Percentiles rank a stretch among this genome's conserved stretches.
These are phyloP conservation scores for Hypocrella siamensis DNA, from an alignment of 2,329 filamentous ascomycete species.

Conservation along the genomic window DNA sequence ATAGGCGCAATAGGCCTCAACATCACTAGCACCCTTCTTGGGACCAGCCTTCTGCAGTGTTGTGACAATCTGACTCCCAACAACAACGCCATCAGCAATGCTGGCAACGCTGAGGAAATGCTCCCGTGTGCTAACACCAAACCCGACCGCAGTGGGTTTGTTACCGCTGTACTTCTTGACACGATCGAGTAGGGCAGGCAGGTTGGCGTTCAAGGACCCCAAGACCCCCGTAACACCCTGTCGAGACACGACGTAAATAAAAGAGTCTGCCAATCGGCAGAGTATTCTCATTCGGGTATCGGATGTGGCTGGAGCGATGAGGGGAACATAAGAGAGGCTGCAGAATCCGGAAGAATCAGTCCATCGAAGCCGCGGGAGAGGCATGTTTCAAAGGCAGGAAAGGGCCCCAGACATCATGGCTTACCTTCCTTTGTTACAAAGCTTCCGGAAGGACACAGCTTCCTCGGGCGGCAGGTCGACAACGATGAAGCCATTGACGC, in stretches of 20 bases:
- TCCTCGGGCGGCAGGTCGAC: constrained; percentile 94
- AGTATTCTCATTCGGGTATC: constrained; percentile 88
- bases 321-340: constrained; percentile 85
- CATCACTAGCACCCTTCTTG: constrained; percentile 39
- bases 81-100: constrained; percentile 86
- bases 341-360: not conserved
- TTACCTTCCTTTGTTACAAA: constrained; percentile 62
- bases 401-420: constrained; percentile 14
- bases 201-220: constrained; percentile 63
- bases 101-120: constrained; percentile 78
- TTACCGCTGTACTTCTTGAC: constrained; percentile 90
- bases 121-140: constrained; percentile 88
- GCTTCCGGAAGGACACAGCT: constrained; percentile 77
- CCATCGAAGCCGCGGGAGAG: not conserved
- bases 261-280: constrained; percentile 92
- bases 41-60: constrained; percentile 35
- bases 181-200: constrained; percentile 66
- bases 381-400: no score
- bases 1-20: constrained; percentile 75
- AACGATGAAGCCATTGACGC: constrained; percentile 92
- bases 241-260: constrained; percentile 95
- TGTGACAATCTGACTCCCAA: constrained; percentile 88
- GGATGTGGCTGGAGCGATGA: constrained; percentile 88
- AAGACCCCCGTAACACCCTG: constrained; percentile 93
- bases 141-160: constrained; percentile 82